Percentiles rank a stretch among this genome's conserved stretches.
Conservation (phyloP, 108 stramenopile genomes). For the Cafeteria roenbergensis region DNA sequence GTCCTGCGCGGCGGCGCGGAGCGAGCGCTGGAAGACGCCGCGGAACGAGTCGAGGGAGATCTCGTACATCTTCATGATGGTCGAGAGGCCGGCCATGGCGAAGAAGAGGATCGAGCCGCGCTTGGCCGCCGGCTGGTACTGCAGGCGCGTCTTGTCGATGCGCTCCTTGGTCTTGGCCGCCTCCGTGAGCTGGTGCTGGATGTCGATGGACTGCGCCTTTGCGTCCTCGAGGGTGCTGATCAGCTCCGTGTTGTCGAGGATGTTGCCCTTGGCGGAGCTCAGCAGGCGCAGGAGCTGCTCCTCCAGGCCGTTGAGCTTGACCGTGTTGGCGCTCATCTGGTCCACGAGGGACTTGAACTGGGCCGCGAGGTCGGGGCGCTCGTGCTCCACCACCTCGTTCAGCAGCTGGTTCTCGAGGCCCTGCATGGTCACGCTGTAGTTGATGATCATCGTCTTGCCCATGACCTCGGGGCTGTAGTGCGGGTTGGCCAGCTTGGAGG, state of each 20-base stretch:
- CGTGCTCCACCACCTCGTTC: conserved; percentile 54
- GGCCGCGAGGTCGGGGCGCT: conserved; percentile 49
- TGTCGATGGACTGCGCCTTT: conserved; percentile 49
- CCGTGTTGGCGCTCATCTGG: conserved; percentile 49
- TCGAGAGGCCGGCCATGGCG: conserved; percentile 37
- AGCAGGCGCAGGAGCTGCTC: conserved; percentile 49
- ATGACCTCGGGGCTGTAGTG: conserved; percentile 58
- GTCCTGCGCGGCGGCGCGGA: conserved; percentile 47
- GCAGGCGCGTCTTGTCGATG: conserved; percentile 41
- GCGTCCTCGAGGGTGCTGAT: conserved; percentile 53
- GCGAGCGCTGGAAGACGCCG: conserved; percentile 44
- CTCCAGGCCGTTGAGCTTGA: conserved; percentile 41
- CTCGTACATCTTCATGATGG: conserved; percentile 56
- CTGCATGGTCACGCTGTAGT: conserved; percentile 55
- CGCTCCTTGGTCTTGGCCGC: conserved; percentile 47
- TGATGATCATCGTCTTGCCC: conserved; percentile 60
- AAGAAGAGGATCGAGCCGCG: conserved; percentile 58
- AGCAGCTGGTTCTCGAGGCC: conserved; percentile 55
- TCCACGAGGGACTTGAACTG: conserved; percentile 43
- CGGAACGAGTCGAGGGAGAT: conserved; percentile 50
- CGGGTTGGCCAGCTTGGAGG: conserved; percentile 56
- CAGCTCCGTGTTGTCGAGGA: conserved; percentile 53
- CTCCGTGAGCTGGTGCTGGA: conserved; percentile 43
- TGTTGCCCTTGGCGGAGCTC: conserved; percentile 40
- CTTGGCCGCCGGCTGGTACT: conserved; percentile 52